Percentiles rank a stretch among this genome's conserved stretches.
Evolutionary conservation across 2,329 filamentous ascomycete genomes (phyloP).

Genomic region (Emergomyces orientalis): DNA sequence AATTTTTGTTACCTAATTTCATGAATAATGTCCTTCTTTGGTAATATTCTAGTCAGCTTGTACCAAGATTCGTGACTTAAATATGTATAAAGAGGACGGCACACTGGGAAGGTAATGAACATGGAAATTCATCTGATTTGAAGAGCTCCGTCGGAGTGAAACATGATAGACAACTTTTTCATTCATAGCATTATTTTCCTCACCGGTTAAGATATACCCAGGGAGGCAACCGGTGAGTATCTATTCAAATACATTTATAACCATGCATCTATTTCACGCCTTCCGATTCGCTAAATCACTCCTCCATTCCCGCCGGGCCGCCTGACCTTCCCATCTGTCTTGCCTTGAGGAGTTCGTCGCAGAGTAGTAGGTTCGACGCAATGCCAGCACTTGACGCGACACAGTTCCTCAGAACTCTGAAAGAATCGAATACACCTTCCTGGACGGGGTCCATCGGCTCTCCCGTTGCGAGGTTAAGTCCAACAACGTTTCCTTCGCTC

Average conservation of each 20-base stretch:
- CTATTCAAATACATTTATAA: neutral
- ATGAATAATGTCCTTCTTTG: neutral
- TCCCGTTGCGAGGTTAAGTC: conserved; percentile 75
- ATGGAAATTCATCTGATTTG: neutral
- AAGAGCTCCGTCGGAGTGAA: neutral
- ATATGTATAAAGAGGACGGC: no score
- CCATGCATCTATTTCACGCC: conserved; percentile 1
- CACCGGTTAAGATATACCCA: neutral
- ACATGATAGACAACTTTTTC: neutral
- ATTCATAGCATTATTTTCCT: conserved; percentile 4
- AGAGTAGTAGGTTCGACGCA: conserved; percentile 86
- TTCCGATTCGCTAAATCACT: conserved; percentile 21
- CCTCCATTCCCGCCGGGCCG: conserved; percentile 36
- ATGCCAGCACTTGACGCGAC: conserved; percentile 92
- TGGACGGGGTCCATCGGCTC: conserved; percentile 92
- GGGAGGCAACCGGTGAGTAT: neutral
- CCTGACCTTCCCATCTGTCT: conserved; percentile 67
- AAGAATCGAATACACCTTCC: conserved; percentile 90
- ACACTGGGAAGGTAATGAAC: neutral
- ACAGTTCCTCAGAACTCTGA: conserved; percentile 86
- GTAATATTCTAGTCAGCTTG: neutral
- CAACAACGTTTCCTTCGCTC: conserved; percentile 72
- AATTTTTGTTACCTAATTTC: neutral
- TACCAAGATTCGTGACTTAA: neutral
- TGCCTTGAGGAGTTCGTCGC: conserved; percentile 95